phyloP scores from a whole-genome alignment of 2,329 filamentous ascomycete species.

The Elsinoe arachidis region DNA sequence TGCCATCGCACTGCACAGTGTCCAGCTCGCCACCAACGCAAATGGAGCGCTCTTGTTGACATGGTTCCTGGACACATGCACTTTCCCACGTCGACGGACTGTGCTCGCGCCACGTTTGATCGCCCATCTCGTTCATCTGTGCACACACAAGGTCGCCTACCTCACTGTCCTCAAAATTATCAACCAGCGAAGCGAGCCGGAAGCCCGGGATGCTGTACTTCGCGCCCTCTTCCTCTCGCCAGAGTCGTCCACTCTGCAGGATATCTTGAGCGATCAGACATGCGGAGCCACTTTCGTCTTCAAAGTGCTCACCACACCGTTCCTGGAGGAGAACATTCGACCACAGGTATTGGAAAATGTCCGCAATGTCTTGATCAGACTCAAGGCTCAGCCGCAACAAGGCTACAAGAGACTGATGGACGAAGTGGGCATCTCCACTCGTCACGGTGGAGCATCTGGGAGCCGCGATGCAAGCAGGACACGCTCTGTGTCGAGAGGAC shows the following conservation, averaged over 20 bases:
- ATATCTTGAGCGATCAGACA: slow-evolving; percentile 81
- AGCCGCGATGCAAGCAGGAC: slow-evolving; percentile 25
- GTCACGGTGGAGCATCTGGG: slow-evolving; percentile 32
- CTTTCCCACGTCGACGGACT: slow-evolving; percentile 81
- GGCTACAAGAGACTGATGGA: slow-evolving; percentile 99
- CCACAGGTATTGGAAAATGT: slow-evolving; percentile 85
- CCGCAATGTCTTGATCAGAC: slow-evolving; percentile 73
- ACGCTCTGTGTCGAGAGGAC: slow-evolving; percentile 28
- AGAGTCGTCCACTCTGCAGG: slow-evolving; percentile 77
- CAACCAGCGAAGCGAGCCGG: slow-evolving; percentile 90
- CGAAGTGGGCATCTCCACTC: slow-evolving; percentile 77
- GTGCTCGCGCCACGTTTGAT: slow-evolving; percentile 87
- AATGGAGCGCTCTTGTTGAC: slow-evolving; percentile 91
- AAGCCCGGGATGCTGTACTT: slow-evolving; percentile 82
- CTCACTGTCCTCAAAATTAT: slow-evolving; percentile 96
- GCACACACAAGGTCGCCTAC: slow-evolving; percentile 97
- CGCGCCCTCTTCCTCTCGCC: slow-evolving; percentile 87
- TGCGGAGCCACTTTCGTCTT: slow-evolving; percentile 95
- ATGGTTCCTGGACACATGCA: slow-evolving; percentile 98
- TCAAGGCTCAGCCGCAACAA: slow-evolving; percentile 89
- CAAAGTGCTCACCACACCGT: slow-evolving; percentile 95
- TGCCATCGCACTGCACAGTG: slow-evolving; percentile 90
- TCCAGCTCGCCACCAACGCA: slow-evolving; percentile 89
- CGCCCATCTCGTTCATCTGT: slow-evolving; percentile 86
- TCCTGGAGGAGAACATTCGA: slow-evolving; percentile 88